These are phyloP conservation scores for Termitomyces bulborhizus DNA, from an alignment of 768 basidiomycete species.

Conservation along the genomic window DNA sequence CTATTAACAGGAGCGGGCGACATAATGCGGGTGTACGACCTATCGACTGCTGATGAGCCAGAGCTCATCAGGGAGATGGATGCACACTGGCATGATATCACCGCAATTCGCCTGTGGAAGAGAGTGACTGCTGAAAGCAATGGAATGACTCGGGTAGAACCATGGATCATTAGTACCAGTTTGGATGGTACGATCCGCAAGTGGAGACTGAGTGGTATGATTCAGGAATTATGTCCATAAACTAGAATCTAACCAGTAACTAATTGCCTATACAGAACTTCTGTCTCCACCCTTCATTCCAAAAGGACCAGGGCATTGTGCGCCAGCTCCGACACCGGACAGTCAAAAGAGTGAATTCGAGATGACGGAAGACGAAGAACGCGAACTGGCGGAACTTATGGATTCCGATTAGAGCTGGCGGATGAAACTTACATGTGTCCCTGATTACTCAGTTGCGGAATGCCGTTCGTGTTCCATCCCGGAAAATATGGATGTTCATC, in stretches of 20 bases:
- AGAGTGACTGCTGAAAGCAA: conserved; percentile 39
- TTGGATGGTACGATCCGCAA: conserved; percentile 84
- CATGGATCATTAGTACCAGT: conserved; percentile 80
- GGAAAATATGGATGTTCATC: conserved; percentile 49
- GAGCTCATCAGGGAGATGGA: conserved; percentile 71
- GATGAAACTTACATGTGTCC: background rate
- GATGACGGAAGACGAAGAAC: conserved; percentile 86
- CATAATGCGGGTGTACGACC: conserved; percentile 72
- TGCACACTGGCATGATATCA: conserved; percentile 90
- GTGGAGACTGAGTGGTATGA: conserved; percentile 70
- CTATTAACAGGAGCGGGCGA: conserved; percentile 83
- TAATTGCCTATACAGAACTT: conserved; percentile 26
- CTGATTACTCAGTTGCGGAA: background rate
- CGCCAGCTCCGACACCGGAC: conserved; percentile 4
- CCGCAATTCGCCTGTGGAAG: conserved; percentile 67
- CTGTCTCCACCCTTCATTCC: conserved; percentile 25
- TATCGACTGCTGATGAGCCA: conserved; percentile 60
- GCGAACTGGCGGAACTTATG: conserved; percentile 76
- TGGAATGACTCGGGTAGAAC: conserved; percentile 48
- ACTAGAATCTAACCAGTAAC: background rate
- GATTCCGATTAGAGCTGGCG: conserved; percentile 22
- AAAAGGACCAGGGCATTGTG: conserved; percentile 4
- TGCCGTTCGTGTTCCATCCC: conserved; percentile 25
- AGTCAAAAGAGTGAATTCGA: conserved; percentile 23
- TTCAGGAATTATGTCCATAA: background rate